Conservation (phyloP, 768 basidiomycete species). For the Sporobolomyces roseus region DNA sequence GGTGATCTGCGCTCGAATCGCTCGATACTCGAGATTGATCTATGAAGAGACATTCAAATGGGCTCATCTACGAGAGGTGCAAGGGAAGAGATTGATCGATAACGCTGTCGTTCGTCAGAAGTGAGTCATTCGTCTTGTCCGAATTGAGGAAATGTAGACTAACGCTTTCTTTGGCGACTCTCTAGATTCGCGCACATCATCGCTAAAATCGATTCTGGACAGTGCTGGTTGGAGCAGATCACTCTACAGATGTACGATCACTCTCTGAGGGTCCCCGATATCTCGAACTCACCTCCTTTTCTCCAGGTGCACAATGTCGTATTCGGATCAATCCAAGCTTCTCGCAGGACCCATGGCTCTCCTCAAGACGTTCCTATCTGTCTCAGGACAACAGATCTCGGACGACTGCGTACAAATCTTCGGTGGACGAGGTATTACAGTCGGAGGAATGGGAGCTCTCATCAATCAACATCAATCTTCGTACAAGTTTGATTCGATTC, state of each 20-base stretch:
- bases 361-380: slow-evolving; percentile 27
- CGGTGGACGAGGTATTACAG: slow-evolving; percentile 76
- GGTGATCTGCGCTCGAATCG: slow-evolving; percentile 66
- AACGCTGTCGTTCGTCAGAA: slow-evolving; percentile 82
- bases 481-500: slow-evolving; percentile 26
- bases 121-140: slow-evolving; percentile 40
- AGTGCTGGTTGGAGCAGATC: slow-evolving; percentile 80
- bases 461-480: slow-evolving; percentile 53
- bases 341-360: slow-evolving; percentile 28
- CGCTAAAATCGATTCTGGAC: slow-evolving; percentile 70
- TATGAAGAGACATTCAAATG: slow-evolving; percentile 56
- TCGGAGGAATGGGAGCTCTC: slow-evolving; percentile 70
- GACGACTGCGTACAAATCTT: slow-evolving; percentile 75
- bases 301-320: slow-evolving; percentile 23
- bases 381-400: slow-evolving; percentile 13
- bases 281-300: background rate
- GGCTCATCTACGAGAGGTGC: slow-evolving; percentile 82
- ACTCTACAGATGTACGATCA: slow-evolving; percentile 59
- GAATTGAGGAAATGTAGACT: no score
- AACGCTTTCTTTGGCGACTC: no score
- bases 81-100: slow-evolving; percentile 76
- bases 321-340: slow-evolving; percentile 15
- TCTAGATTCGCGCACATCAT: slow-evolving; percentile 74
- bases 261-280: background rate
- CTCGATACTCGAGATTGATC: slow-evolving; percentile 23